These are phyloP conservation scores for Beauveria varroae DNA, from an alignment of 2,329 filamentous ascomycete species.

Conservation along the genomic window DNA sequence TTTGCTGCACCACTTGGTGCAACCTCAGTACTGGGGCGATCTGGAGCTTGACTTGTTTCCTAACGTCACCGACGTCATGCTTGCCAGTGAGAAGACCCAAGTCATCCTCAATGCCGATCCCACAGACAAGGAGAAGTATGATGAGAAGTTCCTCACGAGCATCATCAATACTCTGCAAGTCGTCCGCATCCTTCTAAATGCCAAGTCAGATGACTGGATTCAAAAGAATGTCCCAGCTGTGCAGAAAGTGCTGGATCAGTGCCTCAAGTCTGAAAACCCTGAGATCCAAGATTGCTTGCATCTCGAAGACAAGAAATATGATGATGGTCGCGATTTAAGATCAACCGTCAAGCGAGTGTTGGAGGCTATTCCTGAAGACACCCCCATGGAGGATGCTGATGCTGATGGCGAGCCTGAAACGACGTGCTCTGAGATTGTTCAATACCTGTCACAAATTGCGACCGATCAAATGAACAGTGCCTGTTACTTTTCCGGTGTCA, in stretches of 20 bases:
- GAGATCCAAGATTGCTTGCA: slow-evolving; percentile 94
- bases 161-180: slow-evolving; percentile 94
- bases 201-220: slow-evolving; percentile 87
- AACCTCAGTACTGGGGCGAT: slow-evolving; percentile 84
- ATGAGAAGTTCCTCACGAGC: slow-evolving; percentile 75
- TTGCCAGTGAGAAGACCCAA: slow-evolving; percentile 71
- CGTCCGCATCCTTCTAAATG: slow-evolving; percentile 79
- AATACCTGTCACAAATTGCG: slow-evolving; percentile 75
- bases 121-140: slow-evolving; percentile 61
- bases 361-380: slow-evolving; percentile 76
- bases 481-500: slow-evolving; percentile 82
- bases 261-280: slow-evolving; percentile 76
- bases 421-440: slow-evolving; percentile 79
- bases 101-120: slow-evolving; percentile 51
- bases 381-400: slow-evolving; percentile 64
- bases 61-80: slow-evolving; percentile 79
- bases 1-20: slow-evolving; percentile 75
- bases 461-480: slow-evolving; percentile 77
- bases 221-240: slow-evolving; percentile 66
- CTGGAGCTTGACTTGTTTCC: slow-evolving; percentile 86
- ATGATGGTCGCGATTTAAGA: slow-evolving; percentile 62
- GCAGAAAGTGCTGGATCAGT: slow-evolving; percentile 85
- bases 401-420: slow-evolving; percentile 78
- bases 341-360: slow-evolving; percentile 76
- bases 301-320: slow-evolving; percentile 59